A percentile compares a stretch with the other conserved stretches of the same genome.
phyloP scores from a whole-genome alignment of 257 asterid genomes.

The Leptodermis oblonga region DNA sequence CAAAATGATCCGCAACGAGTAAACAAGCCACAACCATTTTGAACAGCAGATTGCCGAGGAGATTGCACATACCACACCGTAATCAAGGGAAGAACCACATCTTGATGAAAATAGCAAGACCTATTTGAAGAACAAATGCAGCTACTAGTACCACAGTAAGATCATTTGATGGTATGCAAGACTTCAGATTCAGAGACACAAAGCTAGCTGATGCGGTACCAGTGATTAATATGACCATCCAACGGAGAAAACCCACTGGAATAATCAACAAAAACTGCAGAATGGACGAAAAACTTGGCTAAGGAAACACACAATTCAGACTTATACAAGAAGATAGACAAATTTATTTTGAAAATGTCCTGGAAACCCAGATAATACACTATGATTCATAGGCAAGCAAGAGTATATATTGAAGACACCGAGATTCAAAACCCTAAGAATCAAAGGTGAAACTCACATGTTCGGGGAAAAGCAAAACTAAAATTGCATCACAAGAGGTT shows the following conservation, averaged over 20 bases:
- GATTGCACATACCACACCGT: slow-evolving; percentile 11
- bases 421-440: not conserved
- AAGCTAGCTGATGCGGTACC: slow-evolving; percentile 80
- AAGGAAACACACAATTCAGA: not conserved
- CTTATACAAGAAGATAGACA: not conserved
- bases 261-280: slow-evolving; percentile 68
- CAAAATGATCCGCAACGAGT: not conserved
- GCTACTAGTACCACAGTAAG: slow-evolving; percentile 51
- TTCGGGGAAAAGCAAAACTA: not conserved
- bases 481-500: not conserved
- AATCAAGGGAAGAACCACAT: slow-evolving; percentile 73
- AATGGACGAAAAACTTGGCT: slow-evolving; percentile 4
- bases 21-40: not conserved
- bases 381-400: slow-evolving; percentile 1
- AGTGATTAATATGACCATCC: slow-evolving; percentile 58
- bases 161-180: slow-evolving; percentile 48
- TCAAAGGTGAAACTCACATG: not conserved
- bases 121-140: slow-evolving; percentile 82
- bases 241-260: slow-evolving; percentile 69
- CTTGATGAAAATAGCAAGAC: slow-evolving; percentile 84
- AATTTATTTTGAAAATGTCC: slow-evolving; percentile 1
- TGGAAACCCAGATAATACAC: not conserved
- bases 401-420: not conserved
- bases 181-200: slow-evolving; percentile 67
- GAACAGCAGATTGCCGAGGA: not conserved